Conservation (phyloP, 1,139 yeast genomes). For the Scheffersomyces titani region DNA sequence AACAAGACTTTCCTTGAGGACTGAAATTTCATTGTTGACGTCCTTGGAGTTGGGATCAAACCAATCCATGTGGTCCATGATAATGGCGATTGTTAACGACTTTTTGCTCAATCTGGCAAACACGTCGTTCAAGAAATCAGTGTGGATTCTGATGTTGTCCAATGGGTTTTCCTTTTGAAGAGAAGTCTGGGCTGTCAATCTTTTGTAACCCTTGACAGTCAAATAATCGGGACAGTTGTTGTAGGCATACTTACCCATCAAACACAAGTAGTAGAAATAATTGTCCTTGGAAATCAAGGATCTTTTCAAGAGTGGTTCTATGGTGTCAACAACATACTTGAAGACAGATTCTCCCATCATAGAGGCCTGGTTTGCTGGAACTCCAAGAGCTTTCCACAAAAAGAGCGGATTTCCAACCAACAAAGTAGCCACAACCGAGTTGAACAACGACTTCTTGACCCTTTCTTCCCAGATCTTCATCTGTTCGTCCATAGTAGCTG, state of each 20-base stretch:
- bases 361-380: constrained; percentile 79
- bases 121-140: constrained; percentile 77
- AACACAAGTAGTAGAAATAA: constrained; percentile 73
- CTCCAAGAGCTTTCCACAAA: constrained; percentile 86
- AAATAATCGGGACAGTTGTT: constrained; percentile 78
- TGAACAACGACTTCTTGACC: constrained; percentile 69
- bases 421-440: constrained; percentile 65
- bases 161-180: constrained; percentile 42
- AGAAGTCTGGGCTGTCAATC: constrained; percentile 37
- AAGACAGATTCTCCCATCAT: constrained; percentile 75
- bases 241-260: constrained; percentile 61
- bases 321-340: constrained; percentile 72
- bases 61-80: constrained; percentile 96
- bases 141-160: constrained; percentile 73
- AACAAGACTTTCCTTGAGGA: constrained; percentile 62
- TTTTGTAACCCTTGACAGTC: constrained; percentile 56
- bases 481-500: constrained; percentile 64
- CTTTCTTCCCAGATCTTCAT: constrained; percentile 58
- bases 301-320: constrained; percentile 70
- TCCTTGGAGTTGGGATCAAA: constrained; percentile 67
- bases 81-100: constrained; percentile 72
- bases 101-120: constrained; percentile 62
- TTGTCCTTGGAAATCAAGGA: constrained; percentile 70
- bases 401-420: constrained; percentile 80
- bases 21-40: constrained; percentile 65